Conservation (phyloP, 305 asterid species). For the Ajuga reptans region DNA sequence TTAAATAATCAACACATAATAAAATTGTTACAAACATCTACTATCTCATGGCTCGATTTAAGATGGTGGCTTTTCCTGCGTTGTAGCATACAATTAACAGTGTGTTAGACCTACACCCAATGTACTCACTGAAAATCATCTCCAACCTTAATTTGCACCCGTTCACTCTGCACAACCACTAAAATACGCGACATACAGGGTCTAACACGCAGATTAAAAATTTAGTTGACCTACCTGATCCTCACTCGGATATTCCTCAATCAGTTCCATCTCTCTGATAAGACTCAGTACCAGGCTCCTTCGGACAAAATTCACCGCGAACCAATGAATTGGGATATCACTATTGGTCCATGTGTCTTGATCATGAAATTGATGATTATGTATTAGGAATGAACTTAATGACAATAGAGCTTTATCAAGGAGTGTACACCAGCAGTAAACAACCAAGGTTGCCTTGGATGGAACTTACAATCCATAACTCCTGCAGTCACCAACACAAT, state of each 20-base stretch:
- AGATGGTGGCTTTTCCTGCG: neutral
- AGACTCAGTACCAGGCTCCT: neutral
- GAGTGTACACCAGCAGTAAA: conserved; percentile 91
- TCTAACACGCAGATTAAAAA: too few species aligned
- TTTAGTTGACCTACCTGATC: neutral
- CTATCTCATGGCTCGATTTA: neutral
- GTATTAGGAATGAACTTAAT: conserved; percentile 21
- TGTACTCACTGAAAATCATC: too few species aligned
- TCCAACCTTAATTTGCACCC: too few species aligned
- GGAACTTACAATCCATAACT: conserved; percentile 86
- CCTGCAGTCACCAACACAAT: conserved; percentile 37
- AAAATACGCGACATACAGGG: too few species aligned
- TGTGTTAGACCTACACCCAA: too few species aligned
- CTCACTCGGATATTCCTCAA: neutral
- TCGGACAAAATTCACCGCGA: neutral
- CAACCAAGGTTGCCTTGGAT: conserved; percentile 94
- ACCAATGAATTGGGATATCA: neutral
- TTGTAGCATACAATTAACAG: neutral
- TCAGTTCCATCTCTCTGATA: neutral
- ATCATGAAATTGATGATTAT: neutral
- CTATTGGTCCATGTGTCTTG: neutral
- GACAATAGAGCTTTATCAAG: conserved; percentile 66
- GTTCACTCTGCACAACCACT: too few species aligned
- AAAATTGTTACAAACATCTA: neutral
- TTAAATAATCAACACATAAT: neutral